A percentile compares a stretch with the other conserved stretches of the same genome.
These are phyloP conservation scores for Xylaria venustula DNA, from an alignment of 495 filamentous ascomycete species.

Conservation along the genomic window DNA sequence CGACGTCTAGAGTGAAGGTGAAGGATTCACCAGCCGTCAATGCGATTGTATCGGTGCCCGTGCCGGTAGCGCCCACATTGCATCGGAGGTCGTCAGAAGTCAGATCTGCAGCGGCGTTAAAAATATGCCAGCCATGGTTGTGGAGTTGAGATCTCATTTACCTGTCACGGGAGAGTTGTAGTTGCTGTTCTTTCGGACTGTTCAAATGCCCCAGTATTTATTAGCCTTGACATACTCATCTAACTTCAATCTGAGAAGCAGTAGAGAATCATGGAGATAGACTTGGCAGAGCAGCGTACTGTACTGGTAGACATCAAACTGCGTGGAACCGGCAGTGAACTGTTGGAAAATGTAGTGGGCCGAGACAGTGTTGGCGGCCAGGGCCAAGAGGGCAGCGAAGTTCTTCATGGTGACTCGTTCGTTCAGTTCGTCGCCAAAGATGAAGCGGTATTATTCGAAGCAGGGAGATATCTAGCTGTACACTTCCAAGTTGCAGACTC, in stretches of 20 bases:
- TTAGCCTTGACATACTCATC: no score
- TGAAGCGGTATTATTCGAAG: constrained; percentile 10
- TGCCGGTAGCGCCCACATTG: constrained; percentile 50
- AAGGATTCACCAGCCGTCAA: constrained; percentile 44
- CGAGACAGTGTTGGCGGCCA: constrained; percentile 23
- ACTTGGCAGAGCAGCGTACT: constrained; percentile 17
- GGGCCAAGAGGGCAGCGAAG: constrained; percentile 24
- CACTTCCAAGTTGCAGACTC: neutral
- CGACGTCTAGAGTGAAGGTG: constrained; percentile 39
- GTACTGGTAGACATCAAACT: constrained; percentile 26
- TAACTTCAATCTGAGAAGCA: no score
- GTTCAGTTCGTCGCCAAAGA: neutral
- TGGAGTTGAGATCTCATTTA: neutral
- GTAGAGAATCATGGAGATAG: no score
- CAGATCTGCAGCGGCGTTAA: constrained; percentile 29
- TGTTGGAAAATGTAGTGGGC: constrained; percentile 34
- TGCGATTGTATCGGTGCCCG: constrained; percentile 33
- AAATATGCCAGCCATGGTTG: neutral
- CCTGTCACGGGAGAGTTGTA: constrained; percentile 53
- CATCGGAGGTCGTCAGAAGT: constrained; percentile 47
- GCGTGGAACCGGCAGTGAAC: constrained; percentile 20
- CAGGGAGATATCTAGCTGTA: constrained; percentile 12
- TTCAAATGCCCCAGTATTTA: no score
- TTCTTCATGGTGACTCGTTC: constrained; percentile 22
- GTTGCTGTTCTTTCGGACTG: constrained; percentile 48